Base-by-base conservation (phyloP, 805 yeast genomes). In the Cyberlindnera euphorbiiphila region DNA sequence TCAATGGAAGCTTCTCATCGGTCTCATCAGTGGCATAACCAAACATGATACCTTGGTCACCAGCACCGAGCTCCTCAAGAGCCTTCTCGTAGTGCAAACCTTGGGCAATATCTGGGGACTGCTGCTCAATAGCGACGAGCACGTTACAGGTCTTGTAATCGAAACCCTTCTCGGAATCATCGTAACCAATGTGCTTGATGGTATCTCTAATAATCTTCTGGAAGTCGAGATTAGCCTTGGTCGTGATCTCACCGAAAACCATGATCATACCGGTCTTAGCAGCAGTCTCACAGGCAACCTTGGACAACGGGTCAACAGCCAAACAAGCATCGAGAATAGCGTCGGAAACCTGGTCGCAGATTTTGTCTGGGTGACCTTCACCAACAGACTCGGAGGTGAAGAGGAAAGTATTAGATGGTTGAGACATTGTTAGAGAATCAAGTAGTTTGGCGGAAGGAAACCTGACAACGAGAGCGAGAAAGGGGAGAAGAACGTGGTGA, bases 21-120 rank as follows among this genome's bases (percentile, higher is more conserved):
- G 98, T 89, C 76, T 93, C 98, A 61, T 93, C 96, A 48, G 98
- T 82, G 57, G 98, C 98, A 69, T 93, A 93, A 70, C 98, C 98
- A 65, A 93, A 93, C 98, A 93, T 93, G 67, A 93, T 93, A 83
- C 98, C 98, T 73, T 93, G 98, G 74, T 93, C 98, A 81, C 98
- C 98, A 51, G 98, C 98, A 69, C 98, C 98, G 61, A 93, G 80
- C 44, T 93, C 94, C 76, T 93, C 98, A 50, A 93, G 74, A 39
- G 85, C 95, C 72, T 82, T 78, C 61, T 93, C 97, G 71, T 85
- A 85, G 72, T 93, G 98, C 62, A 93, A 80, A 79, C 98, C 98
- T 73, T 91, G 98, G 46, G 98, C 98, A 60, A 93, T 93, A 72
- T 93, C 98, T 56, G 95, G 93, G 37, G 97, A 88, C 74, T 93